Percentiles rank a stretch among this genome's conserved stretches.
Conservation (phyloP, 176 grass and related monocot genomes). For the Calamus simplicifolius region DNA sequence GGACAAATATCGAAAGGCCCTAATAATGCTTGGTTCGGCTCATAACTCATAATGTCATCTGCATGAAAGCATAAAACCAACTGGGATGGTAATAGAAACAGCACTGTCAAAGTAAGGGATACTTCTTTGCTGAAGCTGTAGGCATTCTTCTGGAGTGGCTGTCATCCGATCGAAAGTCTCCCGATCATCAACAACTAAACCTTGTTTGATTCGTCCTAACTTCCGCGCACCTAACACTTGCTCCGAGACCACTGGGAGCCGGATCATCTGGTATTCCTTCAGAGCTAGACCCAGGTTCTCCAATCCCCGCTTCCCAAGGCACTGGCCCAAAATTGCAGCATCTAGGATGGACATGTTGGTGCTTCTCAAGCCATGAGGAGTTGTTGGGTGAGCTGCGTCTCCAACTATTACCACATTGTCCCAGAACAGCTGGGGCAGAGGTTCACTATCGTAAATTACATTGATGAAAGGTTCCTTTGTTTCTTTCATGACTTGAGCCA, state of each 20-base stretch:
- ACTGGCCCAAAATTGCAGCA: constrained; percentile 40
- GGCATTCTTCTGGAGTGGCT: constrained; percentile 8
- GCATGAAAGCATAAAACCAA: no score
- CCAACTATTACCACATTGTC: constrained; percentile 48
- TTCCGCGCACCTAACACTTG: constrained; percentile 60
- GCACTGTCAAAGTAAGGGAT: constrained; percentile 61
- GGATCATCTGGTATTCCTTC: constrained; percentile 43
- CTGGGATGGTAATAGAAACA: not conserved
- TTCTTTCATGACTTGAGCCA: constrained; percentile 48
- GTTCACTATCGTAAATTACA: constrained; percentile 68
- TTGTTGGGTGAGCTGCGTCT: constrained; percentile 88
- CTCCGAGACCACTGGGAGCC: constrained; percentile 48
- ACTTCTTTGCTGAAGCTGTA: constrained; percentile 44
- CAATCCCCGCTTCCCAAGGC: constrained; percentile 33
- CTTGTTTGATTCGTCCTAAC: constrained; percentile 75
- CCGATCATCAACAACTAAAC: constrained; percentile 24
- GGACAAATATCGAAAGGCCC: no score
- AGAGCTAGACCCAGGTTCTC: constrained; percentile 15
- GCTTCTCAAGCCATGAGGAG: constrained; percentile 71
- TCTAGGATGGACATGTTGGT: constrained; percentile 90
- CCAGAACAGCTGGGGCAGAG: constrained; percentile 41
- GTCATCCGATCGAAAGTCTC: constrained; percentile 17
- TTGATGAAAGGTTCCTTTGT: constrained; percentile 70
- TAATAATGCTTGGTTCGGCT: no score
- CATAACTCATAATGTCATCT: no score